These are phyloP conservation scores for Globisporangium orthogonon DNA, from an alignment of 352 stramenopile species.

Conservation along the genomic window DNA sequence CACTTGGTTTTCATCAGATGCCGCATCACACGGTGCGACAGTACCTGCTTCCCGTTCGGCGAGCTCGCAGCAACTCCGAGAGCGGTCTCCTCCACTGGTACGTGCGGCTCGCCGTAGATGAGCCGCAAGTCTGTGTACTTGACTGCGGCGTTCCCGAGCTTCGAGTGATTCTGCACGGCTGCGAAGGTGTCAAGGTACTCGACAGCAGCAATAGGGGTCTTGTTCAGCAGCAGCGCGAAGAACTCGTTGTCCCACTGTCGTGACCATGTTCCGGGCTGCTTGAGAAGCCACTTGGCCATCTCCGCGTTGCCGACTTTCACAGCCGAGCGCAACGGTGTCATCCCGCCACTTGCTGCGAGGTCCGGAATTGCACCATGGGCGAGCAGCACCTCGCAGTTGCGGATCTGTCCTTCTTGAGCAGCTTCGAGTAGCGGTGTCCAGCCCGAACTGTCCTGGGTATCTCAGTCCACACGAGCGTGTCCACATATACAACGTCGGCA, in stretches of 20 bases:
- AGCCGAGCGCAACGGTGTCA: slow-evolving; percentile 42
- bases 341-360: slow-evolving; percentile 14
- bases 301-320: slow-evolving; percentile 53
- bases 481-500: neutral
- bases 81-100: slow-evolving; percentile 37
- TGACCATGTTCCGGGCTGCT: slow-evolving; percentile 29
- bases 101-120: slow-evolving; percentile 47
- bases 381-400: slow-evolving; percentile 36
- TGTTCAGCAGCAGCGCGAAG: slow-evolving; percentile 46
- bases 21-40: slow-evolving; percentile 51
- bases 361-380: slow-evolving; percentile 32
- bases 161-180: slow-evolving; percentile 35
- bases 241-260: slow-evolving; percentile 35
- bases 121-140: slow-evolving; percentile 35
- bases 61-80: slow-evolving; percentile 32
- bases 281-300: slow-evolving; percentile 42
- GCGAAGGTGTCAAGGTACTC: slow-evolving; percentile 55
- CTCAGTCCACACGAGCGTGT: too few species aligned
- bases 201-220: slow-evolving; percentile 28
- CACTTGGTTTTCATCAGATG: slow-evolving; percentile 52
- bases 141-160: slow-evolving; percentile 36
- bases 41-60: slow-evolving; percentile 26
- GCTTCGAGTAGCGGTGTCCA: slow-evolving; percentile 63
- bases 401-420: slow-evolving; percentile 46
- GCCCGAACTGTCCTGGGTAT: slow-evolving; percentile 25